Evolutionary conservation across 352 stramenopile genomes (phyloP).

Genomic region (Globisporangium acanthophoron): DNA sequence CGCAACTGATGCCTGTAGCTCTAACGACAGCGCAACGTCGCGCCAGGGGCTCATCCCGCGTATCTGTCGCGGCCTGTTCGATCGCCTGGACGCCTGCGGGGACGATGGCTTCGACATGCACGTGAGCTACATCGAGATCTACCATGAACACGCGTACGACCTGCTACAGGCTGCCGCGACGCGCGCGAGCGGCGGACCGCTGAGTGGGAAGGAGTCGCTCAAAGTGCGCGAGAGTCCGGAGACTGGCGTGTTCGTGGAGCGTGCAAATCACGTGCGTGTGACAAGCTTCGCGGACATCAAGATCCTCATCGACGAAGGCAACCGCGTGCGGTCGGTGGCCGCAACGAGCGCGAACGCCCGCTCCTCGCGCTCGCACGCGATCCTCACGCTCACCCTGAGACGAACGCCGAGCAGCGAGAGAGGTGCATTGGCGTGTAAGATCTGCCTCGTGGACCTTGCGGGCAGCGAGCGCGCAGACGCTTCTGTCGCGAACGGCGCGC

Average conservation of each 20-base stretch:
- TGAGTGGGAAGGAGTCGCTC: conserved; percentile 38
- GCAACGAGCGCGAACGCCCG: conserved; percentile 38
- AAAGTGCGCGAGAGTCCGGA: conserved; percentile 73
- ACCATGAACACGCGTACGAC: conserved; percentile 73
- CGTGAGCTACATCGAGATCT: conserved; percentile 82
- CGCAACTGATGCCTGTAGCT: neutral
- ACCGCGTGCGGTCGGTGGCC: conserved; percentile 44
- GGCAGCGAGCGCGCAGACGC: conserved; percentile 60
- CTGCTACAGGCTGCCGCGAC: conserved; percentile 25
- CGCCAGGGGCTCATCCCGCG: conserved; percentile 48
- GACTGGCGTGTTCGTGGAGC: conserved; percentile 60
- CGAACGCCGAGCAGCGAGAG: conserved; percentile 16
- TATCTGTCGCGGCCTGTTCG: conserved; percentile 57
- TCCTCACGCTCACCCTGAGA: conserved; percentile 57
- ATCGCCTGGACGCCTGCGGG: conserved; percentile 21
- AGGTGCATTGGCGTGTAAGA: conserved; percentile 21
- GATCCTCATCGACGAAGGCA: conserved; percentile 55
- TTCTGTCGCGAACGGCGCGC: conserved; percentile 32
- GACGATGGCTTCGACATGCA: conserved; percentile 25
- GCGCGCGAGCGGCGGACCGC: neutral
- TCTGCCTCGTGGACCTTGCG: conserved; percentile 71
- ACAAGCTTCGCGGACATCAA: conserved; percentile 49
- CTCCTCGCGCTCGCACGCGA: conserved; percentile 57
- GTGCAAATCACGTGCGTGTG: conserved; percentile 38
- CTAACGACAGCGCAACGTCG: neutral